phyloP scores from a whole-genome alignment of 2,329 filamentous ascomycete species.

The Xylariales sp. region DNA sequence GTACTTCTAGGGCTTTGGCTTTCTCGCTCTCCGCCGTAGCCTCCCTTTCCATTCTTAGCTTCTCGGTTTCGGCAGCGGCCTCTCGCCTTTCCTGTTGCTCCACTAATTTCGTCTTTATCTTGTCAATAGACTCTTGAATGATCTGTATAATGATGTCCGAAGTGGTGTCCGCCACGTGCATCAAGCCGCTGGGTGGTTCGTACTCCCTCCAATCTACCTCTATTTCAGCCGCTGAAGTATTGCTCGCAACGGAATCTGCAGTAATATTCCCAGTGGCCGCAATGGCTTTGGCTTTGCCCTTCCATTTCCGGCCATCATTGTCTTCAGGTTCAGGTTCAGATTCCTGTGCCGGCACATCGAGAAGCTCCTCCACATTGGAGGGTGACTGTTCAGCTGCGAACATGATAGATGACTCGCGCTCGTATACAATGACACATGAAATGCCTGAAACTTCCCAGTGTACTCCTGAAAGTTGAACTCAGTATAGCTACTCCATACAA shows the following conservation, averaged over 20 bases:
- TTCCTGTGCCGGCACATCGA: neutral
- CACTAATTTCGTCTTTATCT: conserved; percentile 33
- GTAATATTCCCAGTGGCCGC: neutral
- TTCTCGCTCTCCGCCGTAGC: conserved; percentile 2
- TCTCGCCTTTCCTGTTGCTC: conserved; percentile 27
- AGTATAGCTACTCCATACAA: too few relatives aligned
- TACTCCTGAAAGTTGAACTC: too few relatives aligned
- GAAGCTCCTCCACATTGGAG: neutral
- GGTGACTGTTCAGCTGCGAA: neutral
- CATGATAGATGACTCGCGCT: neutral
- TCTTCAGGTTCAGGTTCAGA: conserved; percentile 8
- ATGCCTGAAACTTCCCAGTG: too few relatives aligned
- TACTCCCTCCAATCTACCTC: conserved; percentile 42
- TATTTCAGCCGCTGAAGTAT: conserved; percentile 18
- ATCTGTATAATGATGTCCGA: conserved; percentile 38
- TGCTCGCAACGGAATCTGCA: conserved; percentile 1
- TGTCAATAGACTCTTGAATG: conserved; percentile 40
- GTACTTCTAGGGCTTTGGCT: too few relatives aligned
- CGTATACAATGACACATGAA: neutral
- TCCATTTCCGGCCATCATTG: conserved; percentile 12
- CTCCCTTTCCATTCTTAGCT: conserved; percentile 1
- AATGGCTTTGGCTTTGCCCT: conserved; percentile 19
- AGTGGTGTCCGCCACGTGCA: conserved; percentile 30
- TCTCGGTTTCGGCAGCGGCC: conserved; percentile 21
- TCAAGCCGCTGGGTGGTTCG: conserved; percentile 39